Evolutionary conservation across 441 rosid genomes (phyloP).

Genomic region (Isatis lusitanica): DNA sequence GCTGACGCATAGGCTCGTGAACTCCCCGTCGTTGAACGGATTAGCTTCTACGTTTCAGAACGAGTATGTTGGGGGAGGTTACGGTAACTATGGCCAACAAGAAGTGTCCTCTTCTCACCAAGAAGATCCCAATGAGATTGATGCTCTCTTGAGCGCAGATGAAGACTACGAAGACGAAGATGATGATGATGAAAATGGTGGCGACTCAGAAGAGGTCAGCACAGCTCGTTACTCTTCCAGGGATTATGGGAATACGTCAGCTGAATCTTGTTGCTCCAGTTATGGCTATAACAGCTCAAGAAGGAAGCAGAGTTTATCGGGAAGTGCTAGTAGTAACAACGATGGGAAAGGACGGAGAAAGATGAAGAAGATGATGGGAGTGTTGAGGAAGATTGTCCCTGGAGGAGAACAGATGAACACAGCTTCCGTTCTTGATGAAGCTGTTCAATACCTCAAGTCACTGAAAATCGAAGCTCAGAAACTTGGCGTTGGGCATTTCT

Average conservation of each 20-base stretch:
- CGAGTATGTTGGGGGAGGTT: slow-evolving; percentile 41
- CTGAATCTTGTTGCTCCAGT: slow-evolving; percentile 61
- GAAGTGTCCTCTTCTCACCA: slow-evolving; percentile 45
- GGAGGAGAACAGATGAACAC: slow-evolving; percentile 80
- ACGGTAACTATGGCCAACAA: slow-evolving; percentile 35
- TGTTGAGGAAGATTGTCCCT: slow-evolving; percentile 73
- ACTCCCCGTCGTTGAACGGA: slow-evolving; percentile 44
- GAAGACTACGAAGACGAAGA: slow-evolving; percentile 58
- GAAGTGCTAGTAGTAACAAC: slow-evolving; percentile 41
- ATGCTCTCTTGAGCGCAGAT: slow-evolving; percentile 75
- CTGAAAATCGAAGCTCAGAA: slow-evolving; percentile 78
- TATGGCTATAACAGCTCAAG: slow-evolving; percentile 40
- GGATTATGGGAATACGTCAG: slow-evolving; percentile 46
- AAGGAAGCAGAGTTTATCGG: slow-evolving; percentile 44
- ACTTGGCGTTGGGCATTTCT: slow-evolving; percentile 57
- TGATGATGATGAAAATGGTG: slow-evolving; percentile 49
- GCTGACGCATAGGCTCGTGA: slow-evolving; percentile 52
- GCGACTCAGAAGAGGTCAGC: slow-evolving; percentile 76
- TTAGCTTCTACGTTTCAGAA: slow-evolving; percentile 40
- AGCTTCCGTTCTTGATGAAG: slow-evolving; percentile 73
- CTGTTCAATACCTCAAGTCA: slow-evolving; percentile 81
- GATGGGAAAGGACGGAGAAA: slow-evolving; percentile 57
- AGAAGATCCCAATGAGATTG: slow-evolving; percentile 88
- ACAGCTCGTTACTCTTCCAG: slow-evolving; percentile 59
- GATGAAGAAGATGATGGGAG: slow-evolving; percentile 82